Percentiles rank a stretch among this genome's conserved stretches.
phyloP scores from a whole-genome alignment of 805 yeast genomes.

The Candida krabiensis region DNA sequence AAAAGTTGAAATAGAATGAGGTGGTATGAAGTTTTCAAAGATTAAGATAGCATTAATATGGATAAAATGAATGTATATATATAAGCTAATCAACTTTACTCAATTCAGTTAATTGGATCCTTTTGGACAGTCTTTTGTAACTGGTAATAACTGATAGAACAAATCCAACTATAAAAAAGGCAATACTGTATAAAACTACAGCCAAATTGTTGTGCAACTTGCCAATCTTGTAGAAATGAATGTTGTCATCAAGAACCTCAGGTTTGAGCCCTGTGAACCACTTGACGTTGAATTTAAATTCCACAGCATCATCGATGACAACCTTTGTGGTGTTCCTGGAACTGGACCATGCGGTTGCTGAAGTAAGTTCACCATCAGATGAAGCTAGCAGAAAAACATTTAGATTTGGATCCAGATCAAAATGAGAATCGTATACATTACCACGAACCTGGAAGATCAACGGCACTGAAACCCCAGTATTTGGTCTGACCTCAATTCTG shows the following conservation, averaged over 20 bases:
- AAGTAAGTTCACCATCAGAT: conserved; percentile 39
- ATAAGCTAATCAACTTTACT: conserved; percentile 26
- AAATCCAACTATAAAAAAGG: conserved; percentile 21
- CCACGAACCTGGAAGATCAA: conserved; percentile 66
- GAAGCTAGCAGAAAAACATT: conserved; percentile 48
- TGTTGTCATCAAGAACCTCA: conserved; percentile 6
- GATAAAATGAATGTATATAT: no score
- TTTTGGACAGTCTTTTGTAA: conserved; percentile 25
- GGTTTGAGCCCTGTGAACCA: conserved; percentile 41
- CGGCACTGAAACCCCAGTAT: conserved; percentile 52
- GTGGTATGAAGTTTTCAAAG: no score
- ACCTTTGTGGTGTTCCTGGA: conserved; percentile 61
- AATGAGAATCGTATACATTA: conserved; percentile 61
- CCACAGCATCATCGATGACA: conserved; percentile 64
- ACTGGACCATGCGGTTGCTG: conserved; percentile 59
- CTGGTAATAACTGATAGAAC: conserved; percentile 23
- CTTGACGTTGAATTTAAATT: conserved; percentile 55
- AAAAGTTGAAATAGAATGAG: conserved; percentile 23
- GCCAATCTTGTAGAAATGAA: conserved; percentile 13
- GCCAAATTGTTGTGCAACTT: conserved; percentile 8
- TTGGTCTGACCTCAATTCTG: conserved; percentile 51
- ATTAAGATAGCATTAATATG: no score
- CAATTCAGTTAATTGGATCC: conserved; percentile 21
- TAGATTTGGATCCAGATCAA: conserved; percentile 61
- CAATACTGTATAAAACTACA: conserved; percentile 13